A percentile compares a stretch with the other conserved stretches of the same genome.
Conservation (phyloP, 139 green algal genomes). For the Gonium pectorale region DNA sequence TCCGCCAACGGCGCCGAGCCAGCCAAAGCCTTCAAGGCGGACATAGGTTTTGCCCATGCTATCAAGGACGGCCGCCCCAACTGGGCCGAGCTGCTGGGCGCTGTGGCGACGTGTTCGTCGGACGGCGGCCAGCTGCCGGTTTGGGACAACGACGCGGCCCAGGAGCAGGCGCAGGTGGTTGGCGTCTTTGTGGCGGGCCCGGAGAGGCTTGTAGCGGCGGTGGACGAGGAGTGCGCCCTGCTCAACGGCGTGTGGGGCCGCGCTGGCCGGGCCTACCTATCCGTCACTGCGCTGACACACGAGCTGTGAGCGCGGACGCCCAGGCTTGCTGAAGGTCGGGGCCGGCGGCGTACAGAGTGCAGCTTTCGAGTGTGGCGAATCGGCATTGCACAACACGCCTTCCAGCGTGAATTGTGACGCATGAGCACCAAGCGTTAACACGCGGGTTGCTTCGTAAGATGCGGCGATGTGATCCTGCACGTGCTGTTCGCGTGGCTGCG, state of each 20-base stretch:
- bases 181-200: constrained; percentile 13
- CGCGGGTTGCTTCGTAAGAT: too few species aligned
- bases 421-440: too few species aligned
- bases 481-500: too few species aligned
- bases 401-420: too few species aligned
- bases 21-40: too few species aligned
- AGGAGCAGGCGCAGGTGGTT: not conserved
- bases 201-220: not conserved
- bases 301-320: constrained; percentile 12
- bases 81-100: not conserved
- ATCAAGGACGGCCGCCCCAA: not conserved
- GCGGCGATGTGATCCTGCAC: too few species aligned
- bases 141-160: not conserved
- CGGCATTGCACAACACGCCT: too few species aligned
- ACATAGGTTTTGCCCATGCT: not conserved
- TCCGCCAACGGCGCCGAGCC: too few species aligned
- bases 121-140: not conserved
- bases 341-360: too few species aligned
- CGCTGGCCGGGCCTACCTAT: not conserved
- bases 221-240: not conserved
- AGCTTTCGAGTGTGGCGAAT: too few species aligned
- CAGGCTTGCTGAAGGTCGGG: too few species aligned
- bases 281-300: not conserved
- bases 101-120: not conserved
- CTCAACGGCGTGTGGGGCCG: constrained; percentile 18